These are phyloP conservation scores for Penicillium nucicola DNA, from an alignment of 495 filamentous ascomycete species.

Conservation along the genomic window DNA sequence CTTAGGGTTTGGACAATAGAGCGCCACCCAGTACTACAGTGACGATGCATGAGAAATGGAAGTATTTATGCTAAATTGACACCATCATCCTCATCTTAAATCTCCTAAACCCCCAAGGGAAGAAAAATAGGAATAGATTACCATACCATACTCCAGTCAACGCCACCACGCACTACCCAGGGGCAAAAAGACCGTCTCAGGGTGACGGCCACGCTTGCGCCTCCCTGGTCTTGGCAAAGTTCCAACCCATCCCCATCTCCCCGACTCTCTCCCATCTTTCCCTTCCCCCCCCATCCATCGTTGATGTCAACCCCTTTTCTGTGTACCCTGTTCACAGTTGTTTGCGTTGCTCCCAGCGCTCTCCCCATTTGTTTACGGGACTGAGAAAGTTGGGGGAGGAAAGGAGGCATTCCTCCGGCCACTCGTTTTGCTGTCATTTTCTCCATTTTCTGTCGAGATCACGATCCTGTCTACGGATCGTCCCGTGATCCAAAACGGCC, in stretches of 20 bases:
- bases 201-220: constrained; percentile 36
- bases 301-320: constrained; percentile 16
- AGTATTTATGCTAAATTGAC: too few relatives aligned
- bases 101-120: too few relatives aligned
- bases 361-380: constrained; percentile 23
- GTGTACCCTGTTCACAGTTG: constrained; percentile 29
- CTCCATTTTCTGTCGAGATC: constrained; percentile 15
- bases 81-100: too few relatives aligned
- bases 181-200: constrained; percentile 22
- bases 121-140: not conserved
- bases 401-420: constrained; percentile 51
- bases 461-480: constrained; percentile 5
- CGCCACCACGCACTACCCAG: not conserved
- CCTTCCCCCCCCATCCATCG: constrained; percentile 10
- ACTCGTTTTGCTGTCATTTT: constrained; percentile 41
- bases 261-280: constrained; percentile 15
- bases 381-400: constrained; percentile 37
- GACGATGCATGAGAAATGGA: too few relatives aligned
- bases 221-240: constrained; percentile 41
- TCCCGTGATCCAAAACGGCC: constrained; percentile 1
- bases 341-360: constrained; percentile 30
- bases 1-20: too few relatives aligned
- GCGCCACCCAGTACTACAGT: too few relatives aligned
- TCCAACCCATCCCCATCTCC: constrained; percentile 38
- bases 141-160: not conserved